These are phyloP conservation scores for Talaromyces islandicus DNA, from an alignment of 2,329 filamentous ascomycete species.

Conservation along the genomic window DNA sequence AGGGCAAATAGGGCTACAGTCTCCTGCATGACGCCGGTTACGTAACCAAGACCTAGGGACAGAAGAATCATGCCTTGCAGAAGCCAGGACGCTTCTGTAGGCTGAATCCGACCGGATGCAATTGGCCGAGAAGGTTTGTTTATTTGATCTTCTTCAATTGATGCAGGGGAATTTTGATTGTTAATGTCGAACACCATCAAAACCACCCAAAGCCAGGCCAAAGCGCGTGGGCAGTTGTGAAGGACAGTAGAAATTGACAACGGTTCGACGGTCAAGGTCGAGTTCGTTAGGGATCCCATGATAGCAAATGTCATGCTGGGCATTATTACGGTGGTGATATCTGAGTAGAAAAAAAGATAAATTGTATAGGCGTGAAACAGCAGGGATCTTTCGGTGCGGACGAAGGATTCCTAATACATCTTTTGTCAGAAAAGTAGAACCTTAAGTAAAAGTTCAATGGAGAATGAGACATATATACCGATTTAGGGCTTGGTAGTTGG, in stretches of 20 bases:
- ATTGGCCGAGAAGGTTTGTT: slow-evolving; percentile 9
- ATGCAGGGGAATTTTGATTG: slow-evolving; percentile 10
- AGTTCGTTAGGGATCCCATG: slow-evolving; percentile 6
- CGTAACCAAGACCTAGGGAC: slow-evolving; percentile 6
- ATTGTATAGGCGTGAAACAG: slow-evolving; percentile 2
- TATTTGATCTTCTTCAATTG: slow-evolving; percentile 11
- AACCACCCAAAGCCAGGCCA: slow-evolving; percentile 7
- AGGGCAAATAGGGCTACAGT: slow-evolving; percentile 9
- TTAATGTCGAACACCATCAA: slow-evolving; percentile 12
- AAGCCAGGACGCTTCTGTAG: slow-evolving; percentile 3
- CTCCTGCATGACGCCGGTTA: slow-evolving; percentile 5
- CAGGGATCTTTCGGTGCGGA: not conserved
- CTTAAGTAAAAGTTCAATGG: not conserved
- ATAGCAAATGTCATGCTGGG: slow-evolving; percentile 10
- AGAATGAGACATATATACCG: not conserved
- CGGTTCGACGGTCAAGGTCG: not conserved
- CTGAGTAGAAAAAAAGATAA: slow-evolving; percentile 9
- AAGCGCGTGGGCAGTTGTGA: slow-evolving; percentile 1
- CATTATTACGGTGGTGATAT: slow-evolving; percentile 10
- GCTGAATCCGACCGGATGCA: slow-evolving; percentile 6
- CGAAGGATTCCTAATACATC: not conserved
- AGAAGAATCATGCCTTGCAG: slow-evolving; percentile 6
- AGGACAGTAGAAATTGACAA: not conserved
- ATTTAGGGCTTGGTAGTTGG: not conserved
- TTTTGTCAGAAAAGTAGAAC: not conserved